Evolutionary conservation across 2,329 filamentous ascomycete species (phyloP).

Genomic region (Samsoniella hepiali): DNA sequence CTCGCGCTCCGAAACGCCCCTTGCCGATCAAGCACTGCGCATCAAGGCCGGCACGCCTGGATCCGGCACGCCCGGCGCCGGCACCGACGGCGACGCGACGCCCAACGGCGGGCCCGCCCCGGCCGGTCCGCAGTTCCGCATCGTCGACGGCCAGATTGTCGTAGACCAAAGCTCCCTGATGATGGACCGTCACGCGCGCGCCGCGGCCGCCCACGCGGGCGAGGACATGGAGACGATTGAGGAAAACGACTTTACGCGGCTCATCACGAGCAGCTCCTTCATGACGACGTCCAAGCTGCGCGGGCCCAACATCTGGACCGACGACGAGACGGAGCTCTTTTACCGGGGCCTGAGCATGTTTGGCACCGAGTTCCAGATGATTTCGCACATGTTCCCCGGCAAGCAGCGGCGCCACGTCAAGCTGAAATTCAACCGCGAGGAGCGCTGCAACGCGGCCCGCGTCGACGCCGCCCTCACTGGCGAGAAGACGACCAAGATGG

Average conservation of each 20-base stretch:
- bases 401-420: constrained; percentile 73
- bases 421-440: constrained; percentile 78
- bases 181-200: constrained; percentile 66
- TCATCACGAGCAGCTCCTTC: constrained; percentile 67
- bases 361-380: constrained; percentile 80
- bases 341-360: constrained; percentile 73
- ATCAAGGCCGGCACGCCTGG: constrained; percentile 20
- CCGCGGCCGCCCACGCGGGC: constrained; percentile 46
- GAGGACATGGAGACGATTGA: constrained; percentile 62
- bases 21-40: constrained; percentile 15
- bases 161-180: constrained; percentile 65
- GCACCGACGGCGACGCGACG: constrained; percentile 19
- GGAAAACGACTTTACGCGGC: constrained; percentile 73
- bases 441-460: constrained; percentile 60
- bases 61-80: constrained; percentile 24
- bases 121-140: constrained; percentile 54
- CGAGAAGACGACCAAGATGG: constrained; percentile 54
- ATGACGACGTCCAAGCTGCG: constrained; percentile 58
- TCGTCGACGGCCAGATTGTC: constrained; percentile 71
- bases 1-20: constrained; percentile 20
- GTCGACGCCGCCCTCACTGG: constrained; percentile 63
- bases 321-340: constrained; percentile 70
- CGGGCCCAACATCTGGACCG: constrained; percentile 65
- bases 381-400: constrained; percentile 70
- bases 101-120: constrained; percentile 27